Base-by-base conservation (phyloP, 2,329 filamentous ascomycete species). In the Coniochaeta pulveracea region DNA sequence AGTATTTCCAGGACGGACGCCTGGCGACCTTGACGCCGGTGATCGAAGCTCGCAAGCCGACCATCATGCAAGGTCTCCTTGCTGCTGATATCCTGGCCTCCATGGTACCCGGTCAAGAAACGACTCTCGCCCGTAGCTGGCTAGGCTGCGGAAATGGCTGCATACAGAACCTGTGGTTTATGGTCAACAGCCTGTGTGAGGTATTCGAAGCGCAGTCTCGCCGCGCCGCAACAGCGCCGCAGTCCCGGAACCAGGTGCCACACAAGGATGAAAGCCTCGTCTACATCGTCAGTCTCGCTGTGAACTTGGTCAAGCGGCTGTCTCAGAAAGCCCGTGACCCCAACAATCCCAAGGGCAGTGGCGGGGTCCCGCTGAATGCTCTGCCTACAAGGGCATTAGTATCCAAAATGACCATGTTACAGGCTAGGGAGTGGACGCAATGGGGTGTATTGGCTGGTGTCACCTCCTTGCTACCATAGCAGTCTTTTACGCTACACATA, bases 31-130 rank as follows among this genome's bases (percentile, higher is more conserved):
- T 79, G 17, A 58, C 81, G 1, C 71, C 76, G 0, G 68, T 86
- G 5, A 72, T 91, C 5, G 86, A 95, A 51, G 76, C 74, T 4
- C 77, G 91, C 36, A 94, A 93, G 55, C 81, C 91, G 1, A 80
- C 85, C 47, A 61, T 98, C 9, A 91, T 93, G 70, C 91, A 98
- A 57, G 88, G 86, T 2, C 73, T 96, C 46, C 66, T 96, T 5
- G 83, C 86, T 2, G 88, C 85, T 1, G 88, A 96, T 44, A 93
- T 96, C 33, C 61, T 96, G 3, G 76, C 85, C 1, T 78, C 77
- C 9, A 65, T 94, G 11, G 67, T 68, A 3, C 72, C 72, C 2
- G 44, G 43, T 2, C 35, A 74, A n/a, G 85, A 93, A 43, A 70
- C 69, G 11, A 70, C 74, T 4, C 59, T 95, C 6, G 80, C 88